Evolutionary conservation across 805 yeast genomes (phyloP), one percentile per base, ranked within the genome.

Genomic region (Hanseniaspora mollemarum): DNA sequence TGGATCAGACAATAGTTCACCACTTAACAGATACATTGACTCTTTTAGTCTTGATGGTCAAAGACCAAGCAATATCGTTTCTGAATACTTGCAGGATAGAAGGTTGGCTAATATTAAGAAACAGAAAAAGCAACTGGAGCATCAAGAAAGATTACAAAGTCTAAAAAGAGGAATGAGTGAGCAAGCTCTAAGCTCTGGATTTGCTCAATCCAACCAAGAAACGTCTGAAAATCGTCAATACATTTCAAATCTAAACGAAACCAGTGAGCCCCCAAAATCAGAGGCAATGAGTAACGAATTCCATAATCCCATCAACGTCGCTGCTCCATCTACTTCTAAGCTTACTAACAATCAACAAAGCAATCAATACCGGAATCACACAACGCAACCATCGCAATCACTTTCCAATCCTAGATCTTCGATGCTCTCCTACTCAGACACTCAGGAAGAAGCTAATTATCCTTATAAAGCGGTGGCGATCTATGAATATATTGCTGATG

Each of bases 1-100:
- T 62, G 97, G 97, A 26, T 83, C 94, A 22, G 90, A 90, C 54
- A 84, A 85, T 49, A 84, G 84, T 46, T 81, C 94, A n/a, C 90
- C 95, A 31, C 71, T 85, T 9, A 87, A 85, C 62, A 79, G 82
- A 60, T 84, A 81, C 70, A 75, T 90, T 51, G 95, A 87, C 69
- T 83, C 92, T 2, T 87, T 82, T 59, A 80, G 90, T 0, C 67
- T 80, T 51, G 76, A 69, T 58, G 71, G 76, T 4, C 67, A 70
- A 48, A 69, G 69, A 58, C 66, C 64, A 13, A 65, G 71, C 1
- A 61, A 66, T 3, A 55, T 60, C 15, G 67, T 50, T 21, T 43
- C 53, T 26, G 49, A 50, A 39, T 50, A 50, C 26, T 33, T 43
- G 26, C 53, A 43, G 28, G 53, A 50, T 19, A 45, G 53, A 38